Conservation (phyloP, 2,329 filamentous ascomycete genomes). For the Zarea fungicola region DNA sequence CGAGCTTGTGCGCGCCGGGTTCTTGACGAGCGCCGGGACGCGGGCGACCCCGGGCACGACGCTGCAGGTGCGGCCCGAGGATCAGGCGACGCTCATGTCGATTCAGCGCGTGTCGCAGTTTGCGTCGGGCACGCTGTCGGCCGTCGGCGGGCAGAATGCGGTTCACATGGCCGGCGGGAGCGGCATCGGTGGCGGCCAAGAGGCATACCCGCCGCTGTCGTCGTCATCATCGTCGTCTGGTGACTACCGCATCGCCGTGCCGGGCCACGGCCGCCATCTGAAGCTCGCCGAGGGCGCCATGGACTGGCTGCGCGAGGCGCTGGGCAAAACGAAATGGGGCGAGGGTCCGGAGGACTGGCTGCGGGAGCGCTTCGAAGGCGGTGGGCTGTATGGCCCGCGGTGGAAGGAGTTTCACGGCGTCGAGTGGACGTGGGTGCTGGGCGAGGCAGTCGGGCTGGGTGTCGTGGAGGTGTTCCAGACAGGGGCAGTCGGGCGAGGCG, state of each 20-base stretch:
- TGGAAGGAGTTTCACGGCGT: slow-evolving; percentile 69
- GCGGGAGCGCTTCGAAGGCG: slow-evolving; percentile 66
- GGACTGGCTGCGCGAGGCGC: slow-evolving; percentile 53
- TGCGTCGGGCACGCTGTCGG: slow-evolving; percentile 62
- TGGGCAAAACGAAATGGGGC: slow-evolving; percentile 54
- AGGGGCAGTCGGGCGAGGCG: slow-evolving; percentile 63
- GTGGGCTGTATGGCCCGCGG: slow-evolving; percentile 34
- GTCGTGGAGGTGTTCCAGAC: slow-evolving; percentile 71
- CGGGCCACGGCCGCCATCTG: slow-evolving; percentile 61
- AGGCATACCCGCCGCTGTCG: neutral
- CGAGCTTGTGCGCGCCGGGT: slow-evolving; percentile 59
- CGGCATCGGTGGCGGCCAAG: slow-evolving; percentile 27
- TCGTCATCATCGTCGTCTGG: neutral
- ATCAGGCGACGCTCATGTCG: slow-evolving; percentile 51
- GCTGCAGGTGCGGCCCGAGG: slow-evolving; percentile 45
- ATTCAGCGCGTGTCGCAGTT: slow-evolving; percentile 59
- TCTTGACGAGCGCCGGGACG: slow-evolving; percentile 49
- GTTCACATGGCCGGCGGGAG: slow-evolving; percentile 59
- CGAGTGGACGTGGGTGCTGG: slow-evolving; percentile 65
- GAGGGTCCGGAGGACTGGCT: slow-evolving; percentile 60
- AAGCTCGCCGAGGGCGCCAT: slow-evolving; percentile 59
- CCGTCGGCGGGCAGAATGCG: slow-evolving; percentile 63
- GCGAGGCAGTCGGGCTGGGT: slow-evolving; percentile 65
- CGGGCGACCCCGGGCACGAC: slow-evolving; percentile 28
- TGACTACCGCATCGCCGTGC: slow-evolving; percentile 55